Evolutionary conservation across 2,329 filamentous ascomycete genomes (phyloP).

Genomic region (Botrytis fabae): DNA sequence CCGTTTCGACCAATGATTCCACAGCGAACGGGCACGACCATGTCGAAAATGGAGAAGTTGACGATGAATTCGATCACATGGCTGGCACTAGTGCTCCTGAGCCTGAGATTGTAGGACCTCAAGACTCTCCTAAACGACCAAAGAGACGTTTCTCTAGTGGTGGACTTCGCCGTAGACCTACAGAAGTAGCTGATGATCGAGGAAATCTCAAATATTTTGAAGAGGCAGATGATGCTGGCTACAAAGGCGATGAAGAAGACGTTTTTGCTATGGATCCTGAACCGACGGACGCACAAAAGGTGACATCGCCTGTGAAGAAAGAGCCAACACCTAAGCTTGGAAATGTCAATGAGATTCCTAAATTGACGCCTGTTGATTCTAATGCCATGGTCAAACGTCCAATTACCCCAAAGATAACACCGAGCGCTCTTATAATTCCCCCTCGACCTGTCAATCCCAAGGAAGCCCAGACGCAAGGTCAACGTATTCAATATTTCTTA

Average conservation of each 20-base stretch:
- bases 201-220: conserved; percentile 90
- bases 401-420: background rate
- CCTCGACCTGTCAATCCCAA: conserved; percentile 72
- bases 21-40: background rate
- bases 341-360: background rate
- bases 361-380: background rate
- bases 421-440: conserved; percentile 19
- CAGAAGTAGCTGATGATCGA: conserved; percentile 67
- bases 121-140: conserved; percentile 40
- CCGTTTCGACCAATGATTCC: conserved; percentile 16
- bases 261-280: conserved; percentile 66
- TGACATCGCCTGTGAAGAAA: background rate
- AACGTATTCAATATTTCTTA: conserved; percentile 87
- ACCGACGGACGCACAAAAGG: conserved; percentile 24
- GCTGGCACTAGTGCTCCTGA: conserved; percentile 66
- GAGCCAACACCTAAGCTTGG: background rate
- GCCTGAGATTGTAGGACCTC: conserved; percentile 48
- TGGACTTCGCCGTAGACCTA: conserved; percentile 71
- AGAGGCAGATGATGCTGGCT: conserved; percentile 81
- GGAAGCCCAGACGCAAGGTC: conserved; percentile 65
- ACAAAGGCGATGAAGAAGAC: conserved; percentile 71
- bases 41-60: conserved; percentile 42
- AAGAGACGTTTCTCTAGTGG: conserved; percentile 84
- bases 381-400: background rate
- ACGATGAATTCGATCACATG: conserved; percentile 42